phyloP scores from a whole-genome alignment of 352 stramenopile species.

The Pythium phragmitis region DNA sequence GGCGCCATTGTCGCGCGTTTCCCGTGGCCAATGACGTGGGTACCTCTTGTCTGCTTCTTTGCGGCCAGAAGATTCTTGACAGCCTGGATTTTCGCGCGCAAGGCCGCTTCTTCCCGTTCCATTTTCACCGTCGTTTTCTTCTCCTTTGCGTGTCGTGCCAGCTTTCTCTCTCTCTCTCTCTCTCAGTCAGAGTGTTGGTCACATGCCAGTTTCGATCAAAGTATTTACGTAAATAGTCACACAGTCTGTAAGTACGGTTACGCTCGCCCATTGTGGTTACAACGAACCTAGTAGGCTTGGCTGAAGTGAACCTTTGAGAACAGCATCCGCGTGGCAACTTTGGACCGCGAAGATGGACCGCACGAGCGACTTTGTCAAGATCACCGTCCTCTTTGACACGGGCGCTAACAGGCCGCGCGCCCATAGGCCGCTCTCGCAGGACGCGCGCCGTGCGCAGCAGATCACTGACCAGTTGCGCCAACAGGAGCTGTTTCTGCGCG shows the following conservation, averaged over 20 bases:
- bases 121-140: slow-evolving; percentile 17
- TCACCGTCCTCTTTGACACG: slow-evolving; percentile 82
- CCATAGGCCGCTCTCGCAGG: slow-evolving; percentile 67
- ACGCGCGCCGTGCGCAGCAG: slow-evolving; percentile 72
- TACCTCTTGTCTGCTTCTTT: slow-evolving; percentile 23
- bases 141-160: not conserved
- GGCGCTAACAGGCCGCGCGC: slow-evolving; percentile 41
- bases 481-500: slow-evolving; percentile 75
- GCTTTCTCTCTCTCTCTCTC: slow-evolving; percentile 6
- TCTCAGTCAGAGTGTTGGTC: slow-evolving; percentile 4
- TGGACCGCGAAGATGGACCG: slow-evolving; percentile 44
- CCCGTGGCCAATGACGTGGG: not conserved
- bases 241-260: slow-evolving; percentile 10
- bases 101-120: slow-evolving; percentile 53
- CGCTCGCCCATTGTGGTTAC: not conserved
- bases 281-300: slow-evolving; percentile 8
- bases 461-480: slow-evolving; percentile 79
- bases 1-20: slow-evolving; percentile 1
- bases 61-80: slow-evolving; percentile 75
- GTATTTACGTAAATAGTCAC: slow-evolving; percentile 22
- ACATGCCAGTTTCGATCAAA: slow-evolving; percentile 7
- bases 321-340: slow-evolving; percentile 16
- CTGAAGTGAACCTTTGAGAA: not conserved
- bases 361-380: slow-evolving; percentile 83
- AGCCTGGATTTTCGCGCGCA: slow-evolving; percentile 82